Conservation (phyloP, 106 monocot species). For the Chionographis japonica region DNA sequence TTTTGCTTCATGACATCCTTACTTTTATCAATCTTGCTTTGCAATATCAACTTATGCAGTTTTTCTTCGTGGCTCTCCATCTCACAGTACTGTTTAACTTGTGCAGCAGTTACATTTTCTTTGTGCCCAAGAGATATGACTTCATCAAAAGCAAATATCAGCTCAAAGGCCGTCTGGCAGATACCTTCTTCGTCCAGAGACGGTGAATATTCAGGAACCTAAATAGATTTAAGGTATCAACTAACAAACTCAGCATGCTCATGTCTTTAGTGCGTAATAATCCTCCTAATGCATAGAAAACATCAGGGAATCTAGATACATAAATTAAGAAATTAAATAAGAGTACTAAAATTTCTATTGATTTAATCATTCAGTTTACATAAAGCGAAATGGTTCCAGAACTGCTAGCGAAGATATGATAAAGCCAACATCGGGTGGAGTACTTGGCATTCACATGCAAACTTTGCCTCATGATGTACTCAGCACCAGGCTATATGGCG, state of each 20-base stretch:
- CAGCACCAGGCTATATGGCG: no score
- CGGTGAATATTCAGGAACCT: slow-evolving; percentile 91
- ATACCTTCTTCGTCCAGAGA: slow-evolving; percentile 93
- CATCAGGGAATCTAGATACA: not conserved
- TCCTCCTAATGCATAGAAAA: not conserved
- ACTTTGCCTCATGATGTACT: no score
- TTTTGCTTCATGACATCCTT: slow-evolving; percentile 94
- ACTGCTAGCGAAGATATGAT: no score
- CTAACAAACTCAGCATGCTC: not conserved
- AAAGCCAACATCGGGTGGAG: no score
- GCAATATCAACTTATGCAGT: slow-evolving; percentile 80
- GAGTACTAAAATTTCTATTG: no score
- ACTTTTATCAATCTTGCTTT: slow-evolving; percentile 96
- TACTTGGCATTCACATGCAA: no score
- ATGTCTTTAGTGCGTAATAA: not conserved
- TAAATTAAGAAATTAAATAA: no score
- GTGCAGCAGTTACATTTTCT: slow-evolving; percentile 83
- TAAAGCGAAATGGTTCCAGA: no score
- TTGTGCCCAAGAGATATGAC: slow-evolving; percentile 91
- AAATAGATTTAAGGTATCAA: slow-evolving; percentile 30
- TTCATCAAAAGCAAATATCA: slow-evolving; percentile 99
- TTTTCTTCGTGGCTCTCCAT: slow-evolving; percentile 98
- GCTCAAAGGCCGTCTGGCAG: slow-evolving; percentile 78
- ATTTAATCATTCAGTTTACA: no score
- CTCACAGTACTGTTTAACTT: slow-evolving; percentile 97